Evolutionary conservation across 2,329 filamentous ascomycete species (phyloP), one percentile per base, ranked within the genome.

Genomic region (Emericellopsis atlantica): DNA sequence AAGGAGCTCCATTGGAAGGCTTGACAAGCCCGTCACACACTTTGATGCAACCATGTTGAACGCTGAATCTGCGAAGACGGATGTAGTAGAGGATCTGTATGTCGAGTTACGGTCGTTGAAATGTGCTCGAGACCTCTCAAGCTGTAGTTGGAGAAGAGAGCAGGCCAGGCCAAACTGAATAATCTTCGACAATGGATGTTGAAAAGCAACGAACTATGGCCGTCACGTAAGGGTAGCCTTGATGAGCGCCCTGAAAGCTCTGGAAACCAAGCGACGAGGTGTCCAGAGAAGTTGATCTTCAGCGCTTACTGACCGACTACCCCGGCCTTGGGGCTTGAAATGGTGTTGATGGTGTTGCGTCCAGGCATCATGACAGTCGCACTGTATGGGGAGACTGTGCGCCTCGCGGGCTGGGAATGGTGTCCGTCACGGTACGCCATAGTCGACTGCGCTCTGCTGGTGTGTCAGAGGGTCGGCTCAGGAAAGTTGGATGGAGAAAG

Each of bases 311-410:
- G 52, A 49, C 51, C 54, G 47, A 51, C 51, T 46, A 70, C 69
- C 70, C 69, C 69, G 49, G 46, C 69, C 52, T 68, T 72, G 68
- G 70, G 70, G 68, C 60, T 71, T 65, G 65, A 56, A 54, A 59
- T 26, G 41, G 42, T 37, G 46, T 6, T 21, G 31, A 37, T 40
- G 45, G 36, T 38, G 26, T 18, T 37, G 33, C 16, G n/a, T 41
- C 33, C 14, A 9, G 33, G 40, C 40, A 41, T 41, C 39, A 26
- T 40, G 21, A 23, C 12, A 24, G 39, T 34, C 34, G 39, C 39
- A 18, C 26, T 29, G 26, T 9, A 15, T 40, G 32, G 31, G 18
- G 22, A 22, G 34, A 12, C 34, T 36, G 14, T 21, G 16, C 15
- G 16, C 16, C 34, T 36, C 16, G 22, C 15, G 15, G 34, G 16